Evolutionary conservation across 177 flowering plant species (phyloP).

Genomic region (Vitis hybrid): DNA sequence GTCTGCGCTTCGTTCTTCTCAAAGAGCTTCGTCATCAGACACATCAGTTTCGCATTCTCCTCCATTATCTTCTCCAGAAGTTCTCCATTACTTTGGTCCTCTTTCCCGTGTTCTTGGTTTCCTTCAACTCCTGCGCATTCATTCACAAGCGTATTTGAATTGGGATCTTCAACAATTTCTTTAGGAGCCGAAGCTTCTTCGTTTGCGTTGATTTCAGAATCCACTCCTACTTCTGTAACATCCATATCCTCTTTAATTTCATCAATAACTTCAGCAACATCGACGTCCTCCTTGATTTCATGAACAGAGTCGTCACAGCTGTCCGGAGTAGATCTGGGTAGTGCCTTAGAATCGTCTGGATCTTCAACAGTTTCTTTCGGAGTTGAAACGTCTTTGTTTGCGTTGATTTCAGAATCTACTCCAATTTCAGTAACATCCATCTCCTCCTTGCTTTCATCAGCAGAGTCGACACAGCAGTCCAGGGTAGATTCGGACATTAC

Average conservation of each 20-base stretch:
- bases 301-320: no score
- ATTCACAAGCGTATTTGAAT: no score
- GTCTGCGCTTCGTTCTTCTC: slow-evolving; percentile 50
- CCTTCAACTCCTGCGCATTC: background rate
- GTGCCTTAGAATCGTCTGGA: background rate
- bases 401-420: background rate
- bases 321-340: no score
- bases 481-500: background rate
- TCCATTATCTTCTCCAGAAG: slow-evolving; percentile 43
- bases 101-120: background rate
- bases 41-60: slow-evolving; percentile 55
- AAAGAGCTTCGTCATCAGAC: slow-evolving; percentile 43
- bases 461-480: background rate
- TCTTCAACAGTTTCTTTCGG: background rate
- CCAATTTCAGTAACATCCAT: background rate
- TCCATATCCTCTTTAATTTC: background rate
- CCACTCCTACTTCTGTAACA: no score
- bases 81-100: slow-evolving; percentile 17
- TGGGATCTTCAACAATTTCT: no score
- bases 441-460: background rate
- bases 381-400: background rate
- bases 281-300: no score
- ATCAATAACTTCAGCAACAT: background rate
- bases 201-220: no score
- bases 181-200: no score